Conservation (phyloP, 1,284 basidiomycete genomes). For the Veloboletus limbatus region DNA sequence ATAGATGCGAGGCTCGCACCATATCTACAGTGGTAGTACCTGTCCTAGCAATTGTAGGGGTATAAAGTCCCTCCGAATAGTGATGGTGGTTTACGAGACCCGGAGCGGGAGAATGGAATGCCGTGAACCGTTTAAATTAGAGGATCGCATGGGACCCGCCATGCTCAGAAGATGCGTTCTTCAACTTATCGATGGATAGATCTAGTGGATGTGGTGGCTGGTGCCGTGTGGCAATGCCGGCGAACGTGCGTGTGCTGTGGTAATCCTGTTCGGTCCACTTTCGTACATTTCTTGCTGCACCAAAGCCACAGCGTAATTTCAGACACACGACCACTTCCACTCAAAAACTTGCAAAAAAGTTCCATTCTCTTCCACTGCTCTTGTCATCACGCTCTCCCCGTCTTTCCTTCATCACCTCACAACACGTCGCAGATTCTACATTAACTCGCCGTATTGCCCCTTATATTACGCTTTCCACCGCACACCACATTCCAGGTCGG, state of each 20-base stretch:
- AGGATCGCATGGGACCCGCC: constrained; percentile 14
- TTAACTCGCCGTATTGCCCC: constrained; percentile 16
- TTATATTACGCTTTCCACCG: constrained; percentile 9
- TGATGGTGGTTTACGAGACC: constrained; percentile 9
- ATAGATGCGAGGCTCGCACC: constrained; percentile 38
- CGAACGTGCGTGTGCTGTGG: constrained; percentile 48
- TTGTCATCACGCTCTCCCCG: constrained; percentile 5
- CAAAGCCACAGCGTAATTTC: constrained; percentile 32
- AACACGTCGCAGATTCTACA: not conserved
- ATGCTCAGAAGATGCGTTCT: constrained; percentile 9
- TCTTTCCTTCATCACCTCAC: constrained; percentile 3
- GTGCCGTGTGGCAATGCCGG: constrained; percentile 30
- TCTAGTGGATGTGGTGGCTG: constrained; percentile 15
- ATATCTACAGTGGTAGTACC: constrained; percentile 6
- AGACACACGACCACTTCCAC: constrained; percentile 38
- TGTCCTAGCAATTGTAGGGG: constrained; percentile 12
- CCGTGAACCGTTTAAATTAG: constrained; percentile 33
- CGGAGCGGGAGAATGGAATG: constrained; percentile 15
- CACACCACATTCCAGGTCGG: constrained; percentile 13
- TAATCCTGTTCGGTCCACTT: constrained; percentile 19
- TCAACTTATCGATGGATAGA: constrained; percentile 18
- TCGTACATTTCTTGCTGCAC: constrained; percentile 24
- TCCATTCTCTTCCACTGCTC: constrained; percentile 14
- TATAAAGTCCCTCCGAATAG: not conserved
- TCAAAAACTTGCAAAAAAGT: constrained; percentile 26